Base-by-base conservation (phyloP, 208 protist genomes). In the Crithidia expoeki region DNA sequence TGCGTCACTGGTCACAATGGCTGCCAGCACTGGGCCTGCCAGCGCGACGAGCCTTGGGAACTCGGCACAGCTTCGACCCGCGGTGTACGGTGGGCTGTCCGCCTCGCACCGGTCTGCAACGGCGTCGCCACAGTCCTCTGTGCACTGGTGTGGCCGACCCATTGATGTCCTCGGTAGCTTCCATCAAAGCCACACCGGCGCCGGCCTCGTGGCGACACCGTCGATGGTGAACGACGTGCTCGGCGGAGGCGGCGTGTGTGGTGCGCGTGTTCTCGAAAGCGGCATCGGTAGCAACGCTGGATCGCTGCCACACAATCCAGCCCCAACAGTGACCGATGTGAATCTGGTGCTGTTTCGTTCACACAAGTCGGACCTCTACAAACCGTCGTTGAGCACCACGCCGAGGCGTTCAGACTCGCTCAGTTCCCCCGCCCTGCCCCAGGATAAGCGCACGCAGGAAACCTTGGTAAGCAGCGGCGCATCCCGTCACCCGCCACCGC, bases 281-380 rank as follows among this genome's bases (percentile, higher is more conserved):
- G 40, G n/a, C 21, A 33, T 44, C 47, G n/a, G 42, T 34, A 75
- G 47, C 57, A 79, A 79, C 62, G 62, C 61, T 10, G 73, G 44
- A 0, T 63, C 73, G 10, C 72, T 68, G 9, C 62, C 36, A 7
- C 23, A 66, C 47, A 68, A 72, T 50, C 19, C 68, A 1, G 59
- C 66, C 1, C 68, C 69, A 12, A 64, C 56, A 38, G 53, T 80
- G 25, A 11, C 46, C 0, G 69, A 74, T 27, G 58, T 69, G 9
- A 51, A 42, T 34, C 27, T 34, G 23, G 52, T 51, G 17, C 19
- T 52, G 6, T 47, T 38, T 1, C 34, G 28, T 23, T 27, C 44
- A 10, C 52, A 33, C 36, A 42, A 32, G 21, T n/a, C 65, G 23
- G 21, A 33, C 1, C 49, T 56, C 25, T 44, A 30, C n/a, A 49